Evolutionary conservation across 2,329 filamentous ascomycete genomes (phyloP).

Genomic region (Colletotrichum phormii): DNA sequence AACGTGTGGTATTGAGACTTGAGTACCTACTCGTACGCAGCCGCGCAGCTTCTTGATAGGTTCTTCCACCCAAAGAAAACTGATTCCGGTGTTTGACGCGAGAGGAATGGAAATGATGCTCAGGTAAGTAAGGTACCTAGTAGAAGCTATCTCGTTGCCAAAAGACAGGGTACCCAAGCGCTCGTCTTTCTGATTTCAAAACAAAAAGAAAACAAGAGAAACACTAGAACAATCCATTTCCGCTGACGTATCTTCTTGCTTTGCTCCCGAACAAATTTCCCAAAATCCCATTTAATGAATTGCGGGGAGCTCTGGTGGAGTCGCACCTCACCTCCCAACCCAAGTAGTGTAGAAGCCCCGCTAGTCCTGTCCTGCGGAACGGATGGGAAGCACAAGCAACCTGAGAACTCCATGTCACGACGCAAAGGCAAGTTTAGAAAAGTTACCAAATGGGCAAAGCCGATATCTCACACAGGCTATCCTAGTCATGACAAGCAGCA

Average conservation of each 20-base stretch:
- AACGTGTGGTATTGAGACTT: background rate
- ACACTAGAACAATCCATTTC: background rate
- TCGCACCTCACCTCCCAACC: background rate
- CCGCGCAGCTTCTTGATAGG: accelerated
- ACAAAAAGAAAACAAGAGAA: no score
- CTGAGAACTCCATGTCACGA: background rate
- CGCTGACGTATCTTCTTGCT: background rate
- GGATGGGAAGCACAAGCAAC: background rate
- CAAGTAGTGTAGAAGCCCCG: no score
- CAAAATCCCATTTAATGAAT: background rate
- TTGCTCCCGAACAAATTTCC: background rate
- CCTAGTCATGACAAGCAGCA: no score
- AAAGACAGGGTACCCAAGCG: no score
- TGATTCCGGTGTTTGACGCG: background rate
- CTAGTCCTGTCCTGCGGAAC: background rate
- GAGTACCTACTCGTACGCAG: background rate
- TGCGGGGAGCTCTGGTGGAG: background rate
- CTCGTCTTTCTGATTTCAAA: no score
- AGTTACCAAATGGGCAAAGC: no score
- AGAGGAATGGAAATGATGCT: no score
- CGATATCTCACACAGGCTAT: no score
- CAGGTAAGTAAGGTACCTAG: background rate
- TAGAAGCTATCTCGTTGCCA: no score
- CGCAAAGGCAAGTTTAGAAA: background rate
- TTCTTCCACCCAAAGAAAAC: background rate